These are phyloP conservation scores for Nemania abortiva DNA, from an alignment of 2,329 filamentous ascomycete genomes.

Conservation along the genomic window DNA sequence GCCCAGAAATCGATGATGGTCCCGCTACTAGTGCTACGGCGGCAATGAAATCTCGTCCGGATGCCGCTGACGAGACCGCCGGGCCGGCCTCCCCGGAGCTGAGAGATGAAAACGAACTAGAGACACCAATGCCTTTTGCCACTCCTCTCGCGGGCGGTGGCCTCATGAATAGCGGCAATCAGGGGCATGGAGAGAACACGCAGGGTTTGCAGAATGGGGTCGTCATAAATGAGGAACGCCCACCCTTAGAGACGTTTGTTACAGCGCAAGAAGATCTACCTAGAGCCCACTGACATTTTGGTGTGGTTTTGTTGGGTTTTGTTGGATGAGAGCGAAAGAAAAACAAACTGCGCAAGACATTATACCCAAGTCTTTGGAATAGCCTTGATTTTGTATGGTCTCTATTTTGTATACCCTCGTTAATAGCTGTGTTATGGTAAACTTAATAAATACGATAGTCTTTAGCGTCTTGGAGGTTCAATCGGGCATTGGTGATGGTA, in stretches of 20 bases:
- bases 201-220: constrained; percentile 28
- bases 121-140: constrained; percentile 32
- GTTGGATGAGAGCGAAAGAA: not conserved
- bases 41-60: constrained; percentile 12
- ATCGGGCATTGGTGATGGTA: not conserved
- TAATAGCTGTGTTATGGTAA: constrained; percentile 14
- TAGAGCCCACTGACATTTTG: constrained; percentile 28
- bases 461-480: not conserved
- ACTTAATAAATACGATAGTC: constrained; percentile 10
- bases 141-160: constrained; percentile 30
- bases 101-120: not conserved
- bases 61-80: constrained; percentile 34
- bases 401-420: constrained; percentile 33
- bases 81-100: constrained; percentile 34
- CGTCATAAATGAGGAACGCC: constrained; percentile 35
- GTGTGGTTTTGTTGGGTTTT: not conserved
- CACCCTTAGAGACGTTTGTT: constrained; percentile 64
- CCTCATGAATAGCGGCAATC: not conserved
- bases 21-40: not conserved
- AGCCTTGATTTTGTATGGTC: constrained; percentile 32
- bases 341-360: constrained; percentile 16
- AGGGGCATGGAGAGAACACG: not conserved
- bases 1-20: constrained; percentile 31
- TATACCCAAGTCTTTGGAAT: constrained; percentile 34
- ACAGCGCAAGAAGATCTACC: constrained; percentile 64